Percentiles rank a stretch among this genome's conserved stretches.
Conservation (phyloP, 164 flowering plant genomes). For the Euptelea pleiosperma region DNA sequence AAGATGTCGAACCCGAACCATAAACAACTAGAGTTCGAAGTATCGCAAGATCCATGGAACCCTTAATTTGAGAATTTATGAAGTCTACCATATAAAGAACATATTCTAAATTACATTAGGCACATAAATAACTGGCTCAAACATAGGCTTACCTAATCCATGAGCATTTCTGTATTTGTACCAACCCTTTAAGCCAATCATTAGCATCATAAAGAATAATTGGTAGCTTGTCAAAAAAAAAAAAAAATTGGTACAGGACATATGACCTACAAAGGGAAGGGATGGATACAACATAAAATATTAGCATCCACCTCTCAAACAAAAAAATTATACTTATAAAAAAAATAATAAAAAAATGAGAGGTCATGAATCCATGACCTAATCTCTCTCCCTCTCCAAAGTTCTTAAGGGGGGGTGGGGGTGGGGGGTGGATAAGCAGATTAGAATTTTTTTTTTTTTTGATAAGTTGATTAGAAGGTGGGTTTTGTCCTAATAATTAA, state of each 20-base stretch:
- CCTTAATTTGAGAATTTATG: constrained; percentile 1
- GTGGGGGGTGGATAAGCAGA: no score
- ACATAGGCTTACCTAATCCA: constrained; percentile 29
- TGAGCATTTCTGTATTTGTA: constrained; percentile 5
- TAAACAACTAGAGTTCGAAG: background rate
- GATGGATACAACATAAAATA: constrained; percentile 28
- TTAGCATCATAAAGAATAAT: constrained; percentile 27
- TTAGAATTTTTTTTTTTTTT: background rate
- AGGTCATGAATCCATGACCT: constrained; percentile 10
- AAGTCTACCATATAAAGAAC: constrained; percentile 9
- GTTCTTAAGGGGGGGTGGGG: no score
- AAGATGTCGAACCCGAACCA: no score
- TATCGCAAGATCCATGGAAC: background rate
- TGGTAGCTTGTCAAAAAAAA: no score
- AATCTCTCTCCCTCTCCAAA: background rate
- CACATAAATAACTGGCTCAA: no score
- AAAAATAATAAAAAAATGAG: background rate
- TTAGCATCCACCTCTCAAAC: constrained; percentile 1
- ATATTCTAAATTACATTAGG: no score
- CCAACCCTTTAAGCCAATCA: constrained; percentile 21
- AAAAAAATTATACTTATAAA: no score
- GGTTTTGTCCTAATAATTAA: no score
- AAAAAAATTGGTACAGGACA: constrained; percentile 29
- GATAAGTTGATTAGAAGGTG: background rate
- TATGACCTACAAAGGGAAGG: constrained; percentile 13